Conservation (phyloP, 768 basidiomycete species). For the Naganishia vishniacii region DNA sequence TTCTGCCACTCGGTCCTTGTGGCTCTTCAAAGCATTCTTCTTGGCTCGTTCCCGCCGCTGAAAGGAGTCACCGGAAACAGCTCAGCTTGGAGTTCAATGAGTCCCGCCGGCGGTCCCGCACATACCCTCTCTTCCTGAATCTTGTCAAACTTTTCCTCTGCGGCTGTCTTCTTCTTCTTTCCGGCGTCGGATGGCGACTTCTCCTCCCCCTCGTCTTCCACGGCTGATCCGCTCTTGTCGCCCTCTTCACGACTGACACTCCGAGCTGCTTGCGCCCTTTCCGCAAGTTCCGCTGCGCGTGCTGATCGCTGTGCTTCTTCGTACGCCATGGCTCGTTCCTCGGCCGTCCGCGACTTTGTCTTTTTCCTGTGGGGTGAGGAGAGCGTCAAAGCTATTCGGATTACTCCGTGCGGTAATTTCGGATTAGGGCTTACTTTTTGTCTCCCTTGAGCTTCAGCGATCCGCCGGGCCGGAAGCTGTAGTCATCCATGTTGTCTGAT, state of each 20-base stretch:
- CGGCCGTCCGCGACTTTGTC: slow-evolving; percentile 39
- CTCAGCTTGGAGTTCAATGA: neutral
- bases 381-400: neutral
- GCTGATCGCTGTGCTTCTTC: slow-evolving; percentile 19
- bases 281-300: slow-evolving; percentile 27
- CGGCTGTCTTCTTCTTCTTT: slow-evolving; percentile 42
- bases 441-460: slow-evolving; percentile 47
- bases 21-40: slow-evolving; percentile 40
- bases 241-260: slow-evolving; percentile 5
- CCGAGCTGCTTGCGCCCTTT: slow-evolving; percentile 19
- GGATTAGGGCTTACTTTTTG: slow-evolving; percentile 39
- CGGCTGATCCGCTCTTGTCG: slow-evolving; percentile 19
- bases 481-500: slow-evolving; percentile 31
- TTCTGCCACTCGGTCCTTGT: slow-evolving; percentile 46
- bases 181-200: slow-evolving; percentile 10
- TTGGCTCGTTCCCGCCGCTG: slow-evolving; percentile 42
- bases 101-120: neutral
- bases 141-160: slow-evolving; percentile 46
- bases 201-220: neutral
- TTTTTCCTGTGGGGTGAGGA: slow-evolving; percentile 35
- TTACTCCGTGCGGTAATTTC: neutral
- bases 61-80: neutral
- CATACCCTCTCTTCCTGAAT: slow-evolving; percentile 44
- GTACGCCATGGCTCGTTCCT: slow-evolving; percentile 28
- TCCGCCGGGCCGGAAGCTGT: slow-evolving; percentile 40